Evolutionary conservation across 1,139 yeast genomes (phyloP).

Genomic region (Yamadazyma diospyri): DNA sequence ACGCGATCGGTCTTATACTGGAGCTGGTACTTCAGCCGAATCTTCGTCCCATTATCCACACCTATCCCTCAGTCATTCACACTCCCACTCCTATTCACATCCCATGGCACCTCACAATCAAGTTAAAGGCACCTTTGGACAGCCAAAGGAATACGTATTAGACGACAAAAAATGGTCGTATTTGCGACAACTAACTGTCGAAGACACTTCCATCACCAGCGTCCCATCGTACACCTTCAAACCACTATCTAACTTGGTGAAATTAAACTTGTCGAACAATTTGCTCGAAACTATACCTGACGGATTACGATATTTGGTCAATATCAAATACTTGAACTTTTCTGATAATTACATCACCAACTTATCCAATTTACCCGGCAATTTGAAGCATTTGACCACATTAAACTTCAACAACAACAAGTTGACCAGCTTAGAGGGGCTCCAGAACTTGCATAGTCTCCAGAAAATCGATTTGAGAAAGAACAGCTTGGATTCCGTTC

Average conservation of each 20-base stretch:
- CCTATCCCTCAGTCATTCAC: not conserved
- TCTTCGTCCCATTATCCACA: not conserved
- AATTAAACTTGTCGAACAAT: conserved; percentile 57
- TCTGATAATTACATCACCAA: conserved; percentile 50
- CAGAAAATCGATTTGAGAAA: conserved; percentile 59
- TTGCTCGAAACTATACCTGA: conserved; percentile 48
- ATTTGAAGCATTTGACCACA: conserved; percentile 42
- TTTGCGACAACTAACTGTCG: conserved; percentile 53
- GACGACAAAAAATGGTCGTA: conserved; percentile 50
- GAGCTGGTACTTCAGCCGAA: conserved; percentile 5
- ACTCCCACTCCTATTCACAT: not conserved
- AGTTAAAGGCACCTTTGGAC: conserved; percentile 2
- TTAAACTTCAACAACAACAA: conserved; percentile 56
- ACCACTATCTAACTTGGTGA: conserved; percentile 48
- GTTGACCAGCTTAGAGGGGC: conserved; percentile 41
- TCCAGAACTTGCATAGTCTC: conserved; percentile 43
- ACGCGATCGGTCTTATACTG: conserved; percentile 8
- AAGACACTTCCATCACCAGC: conserved; percentile 50
- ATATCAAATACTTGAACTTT: conserved; percentile 53
- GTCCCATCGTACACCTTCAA: conserved; percentile 46
- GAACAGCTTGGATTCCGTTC: conserved; percentile 37
- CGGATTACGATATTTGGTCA: conserved; percentile 47
- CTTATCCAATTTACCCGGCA: conserved; percentile 37
- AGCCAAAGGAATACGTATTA: conserved; percentile 13
- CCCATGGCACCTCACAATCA: conserved; percentile 6